Base-by-base conservation (phyloP, 345 rosid species). In the Populus ilicifolia region DNA sequence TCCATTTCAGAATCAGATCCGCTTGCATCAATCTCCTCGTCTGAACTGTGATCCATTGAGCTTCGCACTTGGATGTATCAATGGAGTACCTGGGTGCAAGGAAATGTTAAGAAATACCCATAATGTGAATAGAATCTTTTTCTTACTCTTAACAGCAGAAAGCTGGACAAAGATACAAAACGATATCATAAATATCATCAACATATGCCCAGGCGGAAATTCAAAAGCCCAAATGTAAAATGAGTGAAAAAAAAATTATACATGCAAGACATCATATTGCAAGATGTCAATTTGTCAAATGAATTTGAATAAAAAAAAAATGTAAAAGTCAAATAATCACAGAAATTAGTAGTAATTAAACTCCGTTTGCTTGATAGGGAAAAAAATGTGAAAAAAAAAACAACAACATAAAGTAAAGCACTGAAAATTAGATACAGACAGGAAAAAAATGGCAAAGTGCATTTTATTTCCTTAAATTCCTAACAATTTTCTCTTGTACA, bases 1-100 rank as follows among this genome's bases (percentile, higher is more conserved):
- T 75, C 84, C 84, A 91, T 63, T 61, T 84, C 94, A 5, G 91
- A 82, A 5, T 87, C 94, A 78, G 61, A 54, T 21, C 61, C 61
- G 61, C 94, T 85, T 27, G 77, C 66, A 10, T 89, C 86, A 5
- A 82, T 70, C 27, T 85, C 88, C 38, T 81, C 87, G 29, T 46
- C 75, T 13, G 81, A 74, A 59, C 36, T 30, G 20, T 30, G n/a
- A 65, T 48, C 80, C 70, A 73, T 54, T 20, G 73, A 29, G 12
- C 81, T 70, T 38, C 72, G 73, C 66, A 72, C 67, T 67, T 35
- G 6, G n/a, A 77, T 63, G 14, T 39, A 68, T 35, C 67, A 16
- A 65, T 36, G 33, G 63, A 56, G 68, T 21, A 29, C 75, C 68
- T 77, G 56, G 21, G 63, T 14, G 16, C 18, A 77, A 35, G 66